Evolutionary conservation across 805 yeast species (phyloP).

Genomic region (Suhomyces vadensis): DNA sequence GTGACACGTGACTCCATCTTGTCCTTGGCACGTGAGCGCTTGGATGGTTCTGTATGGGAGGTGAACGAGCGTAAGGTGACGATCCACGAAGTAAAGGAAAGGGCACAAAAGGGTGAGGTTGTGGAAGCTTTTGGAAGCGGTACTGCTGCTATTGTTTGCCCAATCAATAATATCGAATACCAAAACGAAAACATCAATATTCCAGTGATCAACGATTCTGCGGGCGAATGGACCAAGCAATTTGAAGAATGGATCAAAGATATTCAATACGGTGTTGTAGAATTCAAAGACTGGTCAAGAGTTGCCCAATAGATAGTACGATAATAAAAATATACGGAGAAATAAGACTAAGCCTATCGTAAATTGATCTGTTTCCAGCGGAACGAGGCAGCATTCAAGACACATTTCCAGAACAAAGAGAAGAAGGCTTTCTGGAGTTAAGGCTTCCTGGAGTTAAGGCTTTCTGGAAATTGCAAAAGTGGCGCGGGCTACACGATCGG

Average conservation of each 20-base stretch:
- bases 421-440: too few relatives aligned
- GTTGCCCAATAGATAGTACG: conserved; percentile 18
- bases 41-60: conserved; percentile 75
- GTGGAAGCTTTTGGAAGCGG: conserved; percentile 97
- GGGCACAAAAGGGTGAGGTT: conserved; percentile 75
- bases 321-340: not conserved
- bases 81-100: conserved; percentile 76
- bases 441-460: too few relatives aligned
- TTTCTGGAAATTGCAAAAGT: too few relatives aligned
- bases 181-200: conserved; percentile 68
- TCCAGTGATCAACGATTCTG: conserved; percentile 77
- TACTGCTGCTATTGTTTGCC: conserved; percentile 95
- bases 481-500: too few relatives aligned
- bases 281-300: conserved; percentile 57
- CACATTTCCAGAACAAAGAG: too few relatives aligned
- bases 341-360: not conserved
- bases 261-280: conserved; percentile 84
- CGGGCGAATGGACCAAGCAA: conserved; percentile 76
- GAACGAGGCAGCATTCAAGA: too few relatives aligned
- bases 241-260: conserved; percentile 83
- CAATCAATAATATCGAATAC: conserved; percentile 85
- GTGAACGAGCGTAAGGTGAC: conserved; percentile 81
- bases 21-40: conserved; percentile 69
- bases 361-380: too few relatives aligned
- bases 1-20: conserved; percentile 93